Evolutionary conservation across 352 stramenopile genomes (phyloP).

Genomic region (Phytophthora boehmeriae): DNA sequence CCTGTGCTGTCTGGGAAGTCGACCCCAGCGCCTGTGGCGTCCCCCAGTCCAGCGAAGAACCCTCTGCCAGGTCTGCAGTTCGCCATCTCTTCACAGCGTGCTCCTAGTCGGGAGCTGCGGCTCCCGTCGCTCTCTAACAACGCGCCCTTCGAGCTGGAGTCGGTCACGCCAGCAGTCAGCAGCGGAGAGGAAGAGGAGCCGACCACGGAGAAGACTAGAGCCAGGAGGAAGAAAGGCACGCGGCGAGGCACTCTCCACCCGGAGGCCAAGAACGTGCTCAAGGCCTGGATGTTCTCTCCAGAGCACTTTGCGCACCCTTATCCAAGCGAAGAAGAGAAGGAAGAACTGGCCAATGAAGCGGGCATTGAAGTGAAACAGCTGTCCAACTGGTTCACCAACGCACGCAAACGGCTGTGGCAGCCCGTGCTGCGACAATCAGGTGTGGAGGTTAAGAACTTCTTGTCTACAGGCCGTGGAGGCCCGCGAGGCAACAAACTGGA

Average conservation of each 20-base stretch:
- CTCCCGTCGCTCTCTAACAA: constrained; percentile 56
- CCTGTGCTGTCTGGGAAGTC: constrained; percentile 46
- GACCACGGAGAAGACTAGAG: constrained; percentile 17
- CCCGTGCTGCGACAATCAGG: constrained; percentile 84
- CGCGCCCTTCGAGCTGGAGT: constrained; percentile 41
- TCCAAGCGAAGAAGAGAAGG: constrained; percentile 89
- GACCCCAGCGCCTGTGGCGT: constrained; percentile 36
- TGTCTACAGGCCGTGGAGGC: constrained; percentile 81
- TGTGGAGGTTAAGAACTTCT: constrained; percentile 90
- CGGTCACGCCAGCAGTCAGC: constrained; percentile 21
- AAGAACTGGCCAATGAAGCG: constrained; percentile 76
- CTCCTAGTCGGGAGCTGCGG: constrained; percentile 44
- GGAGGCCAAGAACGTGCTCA: constrained; percentile 87
- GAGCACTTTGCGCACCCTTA: constrained; percentile 90
- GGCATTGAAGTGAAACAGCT: constrained; percentile 90
- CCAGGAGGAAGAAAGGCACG: constrained; percentile 81
- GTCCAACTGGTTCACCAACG: constrained; percentile 91
- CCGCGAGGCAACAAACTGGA: constrained; percentile 83
- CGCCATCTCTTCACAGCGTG: constrained; percentile 59
- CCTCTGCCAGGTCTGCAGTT: constrained; percentile 68
- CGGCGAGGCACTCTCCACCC: constrained; percentile 81
- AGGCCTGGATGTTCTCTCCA: constrained; percentile 90
- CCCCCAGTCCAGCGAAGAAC: constrained; percentile 54
- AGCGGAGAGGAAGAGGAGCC: constrained; percentile 33
- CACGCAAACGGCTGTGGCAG: constrained; percentile 88